A percentile compares a stretch with the other conserved stretches of the same genome.
These are phyloP conservation scores for Aspergillus tanneri DNA, from an alignment of 2,329 filamentous ascomycete species.

Conservation along the genomic window DNA sequence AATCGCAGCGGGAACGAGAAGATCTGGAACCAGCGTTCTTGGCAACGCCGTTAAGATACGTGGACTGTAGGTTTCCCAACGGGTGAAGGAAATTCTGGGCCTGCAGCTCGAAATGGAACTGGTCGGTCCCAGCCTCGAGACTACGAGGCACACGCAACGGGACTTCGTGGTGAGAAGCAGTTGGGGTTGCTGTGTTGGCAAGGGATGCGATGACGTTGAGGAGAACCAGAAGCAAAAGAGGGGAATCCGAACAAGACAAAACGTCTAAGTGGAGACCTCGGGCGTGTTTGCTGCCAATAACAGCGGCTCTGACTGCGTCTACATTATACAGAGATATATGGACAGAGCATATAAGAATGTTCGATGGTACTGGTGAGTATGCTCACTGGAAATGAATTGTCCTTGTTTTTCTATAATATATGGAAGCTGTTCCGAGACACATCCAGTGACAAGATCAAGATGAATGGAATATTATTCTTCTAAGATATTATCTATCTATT, in stretches of 20 bases:
- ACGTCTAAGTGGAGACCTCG: background rate
- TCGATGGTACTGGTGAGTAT: too few species aligned
- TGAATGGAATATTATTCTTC: too few species aligned
- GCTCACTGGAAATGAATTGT: too few species aligned
- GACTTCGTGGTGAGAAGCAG: constrained; percentile 8
- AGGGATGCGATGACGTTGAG: background rate
- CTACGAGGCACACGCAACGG: constrained; percentile 19
- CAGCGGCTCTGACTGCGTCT: too few species aligned
- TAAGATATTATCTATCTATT: too few species aligned
- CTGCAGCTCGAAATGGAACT: constrained; percentile 28
- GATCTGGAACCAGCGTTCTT: background rate
- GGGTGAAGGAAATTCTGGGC: constrained; percentile 19
- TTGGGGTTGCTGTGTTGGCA: background rate
- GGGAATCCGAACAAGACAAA: background rate
- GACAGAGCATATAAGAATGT: too few species aligned
- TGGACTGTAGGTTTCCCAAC: constrained; percentile 11
- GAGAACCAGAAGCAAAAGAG: background rate
- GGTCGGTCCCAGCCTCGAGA: constrained; percentile 28
- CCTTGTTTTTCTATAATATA: too few species aligned
- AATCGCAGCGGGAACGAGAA: constrained; percentile 1
- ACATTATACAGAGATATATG: too few species aligned
- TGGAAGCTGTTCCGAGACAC: too few species aligned
- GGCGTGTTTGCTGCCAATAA: background rate
- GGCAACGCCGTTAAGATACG: constrained; percentile 15
- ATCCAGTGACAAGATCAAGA: too few species aligned